These are phyloP conservation scores for Xerocomus spinulosus DNA, from an alignment of 768 basidiomycete genomes.

Conservation along the genomic window DNA sequence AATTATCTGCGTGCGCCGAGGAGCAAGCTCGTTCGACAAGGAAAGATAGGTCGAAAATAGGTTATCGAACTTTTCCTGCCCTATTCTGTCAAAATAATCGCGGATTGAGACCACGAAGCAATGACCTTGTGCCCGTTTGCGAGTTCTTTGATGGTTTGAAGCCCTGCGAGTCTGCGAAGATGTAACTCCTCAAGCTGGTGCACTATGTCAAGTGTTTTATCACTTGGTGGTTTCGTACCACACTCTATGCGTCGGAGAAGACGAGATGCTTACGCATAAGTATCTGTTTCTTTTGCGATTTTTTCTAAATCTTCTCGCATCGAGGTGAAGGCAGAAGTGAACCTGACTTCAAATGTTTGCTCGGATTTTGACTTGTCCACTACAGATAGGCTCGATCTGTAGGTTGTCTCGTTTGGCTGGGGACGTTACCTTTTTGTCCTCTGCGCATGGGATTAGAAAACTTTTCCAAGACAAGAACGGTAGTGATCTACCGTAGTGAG, in stretches of 20 bases:
- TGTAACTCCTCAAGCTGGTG: conserved; percentile 22
- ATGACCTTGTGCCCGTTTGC: conserved; percentile 16
- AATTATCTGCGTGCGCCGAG: conserved; percentile 27
- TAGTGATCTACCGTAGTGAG: conserved; percentile 14
- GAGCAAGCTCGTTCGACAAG: conserved; percentile 32
- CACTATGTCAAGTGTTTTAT: conserved; percentile 17
- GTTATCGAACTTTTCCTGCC: conserved; percentile 20
- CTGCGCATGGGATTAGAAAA: conserved; percentile 1
- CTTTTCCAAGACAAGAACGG: neutral
- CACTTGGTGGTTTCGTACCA: conserved; percentile 11
- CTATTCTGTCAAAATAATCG: conserved; percentile 5
- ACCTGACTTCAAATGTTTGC: conserved; percentile 18
- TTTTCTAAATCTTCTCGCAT: conserved; percentile 9
- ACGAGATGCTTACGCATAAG: conserved; percentile 22
- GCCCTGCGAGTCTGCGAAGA: conserved; percentile 7
- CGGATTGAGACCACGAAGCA: neutral
- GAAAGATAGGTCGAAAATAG: conserved; percentile 22
- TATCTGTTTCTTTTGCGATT: conserved; percentile 24
- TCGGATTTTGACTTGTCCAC: conserved; percentile 14
- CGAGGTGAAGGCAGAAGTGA: conserved; percentile 15
- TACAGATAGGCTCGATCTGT: neutral
- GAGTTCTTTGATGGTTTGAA: conserved; percentile 7
- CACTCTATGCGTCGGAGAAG: neutral
- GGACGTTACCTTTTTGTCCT: conserved; percentile 14
- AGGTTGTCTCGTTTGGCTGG: neutral